These are phyloP conservation scores for Micractinium sp. DNA, from an alignment of 139 green algal species.

Conservation along the genomic window DNA sequence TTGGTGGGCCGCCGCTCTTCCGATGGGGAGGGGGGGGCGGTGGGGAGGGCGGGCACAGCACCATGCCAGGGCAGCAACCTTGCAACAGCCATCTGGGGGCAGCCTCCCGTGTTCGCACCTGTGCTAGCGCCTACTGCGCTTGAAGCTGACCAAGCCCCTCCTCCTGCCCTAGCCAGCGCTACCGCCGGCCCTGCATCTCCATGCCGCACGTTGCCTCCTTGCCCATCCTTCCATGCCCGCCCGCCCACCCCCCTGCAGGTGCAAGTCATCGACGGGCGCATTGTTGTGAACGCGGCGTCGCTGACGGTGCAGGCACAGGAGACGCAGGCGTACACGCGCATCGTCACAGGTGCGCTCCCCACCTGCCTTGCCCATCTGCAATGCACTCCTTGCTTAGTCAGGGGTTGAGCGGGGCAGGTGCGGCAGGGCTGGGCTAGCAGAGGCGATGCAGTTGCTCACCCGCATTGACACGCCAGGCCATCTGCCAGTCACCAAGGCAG, in stretches of 20 bases:
- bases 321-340: slow-evolving; percentile 36
- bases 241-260: slow-evolving; percentile 45
- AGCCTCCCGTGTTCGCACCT: too few species aligned
- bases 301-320: slow-evolving; percentile 69
- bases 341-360: slow-evolving; percentile 41
- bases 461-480: background rate
- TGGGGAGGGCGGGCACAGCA: too few species aligned
- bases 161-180: too few species aligned
- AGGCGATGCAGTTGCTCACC: background rate
- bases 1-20: background rate
- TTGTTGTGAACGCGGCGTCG: slow-evolving; percentile 59
- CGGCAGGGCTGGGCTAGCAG: background rate
- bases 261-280: slow-evolving; percentile 54
- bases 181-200: too few species aligned
- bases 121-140: too few species aligned
- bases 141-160: too few species aligned
- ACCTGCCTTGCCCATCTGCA: background rate
- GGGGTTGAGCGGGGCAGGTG: background rate
- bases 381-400: too few species aligned
- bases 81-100: background rate
- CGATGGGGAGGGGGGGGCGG: too few species aligned
- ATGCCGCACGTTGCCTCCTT: too few species aligned
- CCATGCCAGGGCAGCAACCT: background rate
- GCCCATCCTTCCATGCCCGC: background rate
- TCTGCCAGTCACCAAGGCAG: too few species aligned